Percentiles rank a stretch among this genome's conserved stretches.
Conservation (phyloP, 495 filamentous ascomycete species). For the Neurospora sp. region DNA sequence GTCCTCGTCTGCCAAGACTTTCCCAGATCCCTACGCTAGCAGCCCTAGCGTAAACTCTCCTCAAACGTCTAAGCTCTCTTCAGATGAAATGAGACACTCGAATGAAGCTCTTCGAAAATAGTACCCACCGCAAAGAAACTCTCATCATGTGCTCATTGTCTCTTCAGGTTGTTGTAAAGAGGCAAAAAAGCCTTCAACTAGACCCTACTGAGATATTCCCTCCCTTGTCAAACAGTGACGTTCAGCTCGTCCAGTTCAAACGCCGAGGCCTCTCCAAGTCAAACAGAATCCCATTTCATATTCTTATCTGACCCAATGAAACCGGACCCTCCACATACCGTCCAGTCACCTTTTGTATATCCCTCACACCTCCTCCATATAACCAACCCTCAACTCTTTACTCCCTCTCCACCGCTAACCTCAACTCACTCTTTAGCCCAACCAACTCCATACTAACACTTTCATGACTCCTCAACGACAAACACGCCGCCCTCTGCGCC, state of each 20-base stretch:
- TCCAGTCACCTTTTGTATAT: not conserved
- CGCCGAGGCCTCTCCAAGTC: not conserved
- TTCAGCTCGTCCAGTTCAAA: not conserved
- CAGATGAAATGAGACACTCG: not conserved
- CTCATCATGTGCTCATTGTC: not conserved
- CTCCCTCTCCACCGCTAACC: constrained; percentile 6
- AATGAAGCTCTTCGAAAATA: not conserved
- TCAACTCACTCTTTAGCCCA: constrained; percentile 25
- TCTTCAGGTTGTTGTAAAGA: not conserved
- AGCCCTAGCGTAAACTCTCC: not conserved
- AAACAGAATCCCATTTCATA: not conserved
- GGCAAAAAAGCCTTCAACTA: not conserved
- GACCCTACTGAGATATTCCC: too few relatives aligned
- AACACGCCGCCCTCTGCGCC: constrained; percentile 65
- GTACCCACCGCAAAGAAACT: not conserved
- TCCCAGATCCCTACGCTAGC: not conserved
- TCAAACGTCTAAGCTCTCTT: not conserved
- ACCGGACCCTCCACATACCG: not conserved
- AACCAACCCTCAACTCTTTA: not conserved
- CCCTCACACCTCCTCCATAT: not conserved
- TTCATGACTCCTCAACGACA: constrained; percentile 63
- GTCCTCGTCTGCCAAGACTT: not conserved
- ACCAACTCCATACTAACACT: constrained; percentile 49
- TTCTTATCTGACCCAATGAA: not conserved
- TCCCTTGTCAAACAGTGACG: too few relatives aligned